These are phyloP conservation scores for Trichoderma sp. DNA, from an alignment of 2,329 filamentous ascomycete genomes.

Conservation along the genomic window DNA sequence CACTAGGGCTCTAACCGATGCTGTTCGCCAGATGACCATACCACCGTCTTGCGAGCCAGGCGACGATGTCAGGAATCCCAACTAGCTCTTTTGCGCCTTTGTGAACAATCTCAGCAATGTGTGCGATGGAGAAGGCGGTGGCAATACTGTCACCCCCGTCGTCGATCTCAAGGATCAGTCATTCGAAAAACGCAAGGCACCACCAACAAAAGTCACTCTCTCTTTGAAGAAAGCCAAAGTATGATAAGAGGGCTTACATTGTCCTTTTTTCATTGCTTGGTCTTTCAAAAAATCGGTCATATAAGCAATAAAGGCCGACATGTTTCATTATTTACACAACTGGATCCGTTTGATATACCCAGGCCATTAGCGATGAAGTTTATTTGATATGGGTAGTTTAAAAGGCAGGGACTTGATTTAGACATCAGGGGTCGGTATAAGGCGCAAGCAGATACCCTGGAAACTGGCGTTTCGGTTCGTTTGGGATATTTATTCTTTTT, in stretches of 20 bases:
- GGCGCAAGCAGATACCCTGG: background rate
- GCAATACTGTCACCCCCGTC: no score
- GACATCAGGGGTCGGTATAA: background rate
- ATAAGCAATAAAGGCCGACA: background rate
- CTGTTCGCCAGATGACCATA: background rate
- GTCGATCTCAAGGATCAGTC: no score
- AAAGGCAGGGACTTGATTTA: background rate
- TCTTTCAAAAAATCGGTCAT: background rate
- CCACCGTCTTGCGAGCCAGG: background rate
- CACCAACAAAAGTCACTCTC: background rate
- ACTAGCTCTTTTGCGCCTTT: background rate
- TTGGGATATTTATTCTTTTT: background rate
- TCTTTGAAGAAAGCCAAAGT: background rate
- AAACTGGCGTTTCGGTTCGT: background rate
- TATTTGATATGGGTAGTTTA: no score
- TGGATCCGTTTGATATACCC: background rate
- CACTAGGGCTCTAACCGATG: background rate
- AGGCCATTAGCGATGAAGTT: background rate
- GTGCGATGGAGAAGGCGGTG: no score
- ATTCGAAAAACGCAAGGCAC: background rate
- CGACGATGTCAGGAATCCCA: background rate
- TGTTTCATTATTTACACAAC: background rate
- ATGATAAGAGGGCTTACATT: background rate
- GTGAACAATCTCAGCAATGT: background rate
- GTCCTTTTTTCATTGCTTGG: no score